Base-by-base conservation (phyloP, 305 asterid species). In the Solanum hybrid region DNA sequence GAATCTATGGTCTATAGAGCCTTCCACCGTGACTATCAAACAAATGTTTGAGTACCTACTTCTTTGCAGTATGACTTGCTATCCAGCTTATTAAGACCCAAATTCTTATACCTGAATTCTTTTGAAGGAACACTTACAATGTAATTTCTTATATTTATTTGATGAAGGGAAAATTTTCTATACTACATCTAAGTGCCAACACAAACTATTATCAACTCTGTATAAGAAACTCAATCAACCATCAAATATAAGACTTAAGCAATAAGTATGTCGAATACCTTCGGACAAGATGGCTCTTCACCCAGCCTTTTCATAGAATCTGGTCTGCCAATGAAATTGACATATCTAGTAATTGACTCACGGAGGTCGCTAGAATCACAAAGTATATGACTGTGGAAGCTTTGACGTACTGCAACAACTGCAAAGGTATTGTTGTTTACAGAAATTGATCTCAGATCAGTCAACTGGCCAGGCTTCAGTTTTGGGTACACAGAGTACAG, bases 381-480 rank as follows among this genome's bases (percentile, higher is more conserved):
- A 76, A 96, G 92, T 86, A 98, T 90, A 91, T 90, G 94, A 87
- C 93, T 92, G 90, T 96, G 94, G 92, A 98, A 94, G 91, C 96
- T 95, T 93, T 91, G 89, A 42, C 89, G 92, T 89, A 93, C 93
- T 79, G 98, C 98, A 90, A 96, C 95, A 87, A 91, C 96, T 91
- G 99, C 99, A 93, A 98, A 96, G 32, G 98, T 88, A 89, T 73
- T 91, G 91, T 98, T 98, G 95, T 90, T 96, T 91, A 98, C 99
- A 2, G 91, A 91, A 64, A 90, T 92, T 31, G 99, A 98, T 93
- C 99, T 96, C 93, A 98, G 94, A 93, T 96, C 99, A 72, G 99
- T 95, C 90, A 98, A 93, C 76, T 95, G 99, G 90, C 99, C 99
- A 91, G 98, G 99, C 92, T 92, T 96, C 93, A 98, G 89, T 32